Base-by-base conservation (phyloP, 2,329 filamentous ascomycete species). In the Exophiala sideris region DNA sequence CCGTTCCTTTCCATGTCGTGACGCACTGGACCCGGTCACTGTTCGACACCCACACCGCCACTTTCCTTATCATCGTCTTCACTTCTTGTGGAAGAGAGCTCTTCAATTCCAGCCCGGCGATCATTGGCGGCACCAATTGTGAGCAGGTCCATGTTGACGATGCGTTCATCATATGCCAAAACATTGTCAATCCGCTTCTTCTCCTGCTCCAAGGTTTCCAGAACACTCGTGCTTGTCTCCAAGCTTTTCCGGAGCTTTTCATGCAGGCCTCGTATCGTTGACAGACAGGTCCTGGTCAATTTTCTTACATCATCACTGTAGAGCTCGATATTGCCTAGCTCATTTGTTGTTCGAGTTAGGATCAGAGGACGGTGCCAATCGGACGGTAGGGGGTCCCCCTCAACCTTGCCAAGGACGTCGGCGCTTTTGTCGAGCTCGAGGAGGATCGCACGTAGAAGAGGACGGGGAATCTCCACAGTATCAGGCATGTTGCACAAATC, bases 21-120 rank as follows among this genome's bases (percentile, higher is more conserved):
- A 18, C 16, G 16, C 7, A 8, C 24, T 29, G 24, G 24, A 5
- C 24, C 5, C 24, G 24, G 7, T 29, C 24, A 29, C 24, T 29
- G 24, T 8, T 29, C 24, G 7, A 29, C 24, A 8, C 24, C 7
- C 24, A 29, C 7, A 29, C 24, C 24, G 24, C 24, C 24, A 5
- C 5, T 29, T 29, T 29, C 24, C 5, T 29, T 8, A 29, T 29
- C 24, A 35, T 86, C 67, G 12, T 96, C 79, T 38, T 86, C n/a
- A 96, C 79, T 39, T 86, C 80, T 68, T 87, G 91, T 65, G 83
- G 82, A 47, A 96, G 66, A 66, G 95, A 92, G 70, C 85, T 95
- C 57, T 88, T 84, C 59, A 96, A 66, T 0, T 89, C 88, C 50
- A 82, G 35, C 35, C 5, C 82, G 3, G 85, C 83, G 57, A 96